These are phyloP conservation scores for Amphichorda felina DNA, from an alignment of 2,329 filamentous ascomycete genomes.

Conservation along the genomic window DNA sequence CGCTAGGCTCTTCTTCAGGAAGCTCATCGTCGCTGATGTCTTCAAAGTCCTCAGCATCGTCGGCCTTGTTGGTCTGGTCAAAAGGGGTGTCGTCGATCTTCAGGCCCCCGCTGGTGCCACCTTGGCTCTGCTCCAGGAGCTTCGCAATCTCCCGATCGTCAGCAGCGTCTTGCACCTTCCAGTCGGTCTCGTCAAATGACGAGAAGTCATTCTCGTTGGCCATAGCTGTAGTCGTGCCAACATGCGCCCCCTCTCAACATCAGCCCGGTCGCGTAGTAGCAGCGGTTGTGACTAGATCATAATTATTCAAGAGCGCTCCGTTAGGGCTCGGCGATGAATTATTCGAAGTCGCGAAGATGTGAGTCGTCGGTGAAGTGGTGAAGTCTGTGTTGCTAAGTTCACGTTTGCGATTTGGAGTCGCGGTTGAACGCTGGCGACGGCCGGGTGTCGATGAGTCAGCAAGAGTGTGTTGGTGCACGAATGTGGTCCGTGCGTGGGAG, in stretches of 20 bases:
- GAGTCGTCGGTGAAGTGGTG: neutral
- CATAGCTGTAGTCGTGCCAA: constrained; percentile 13
- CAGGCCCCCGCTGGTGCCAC: constrained; percentile 23
- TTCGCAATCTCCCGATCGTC: constrained; percentile 36
- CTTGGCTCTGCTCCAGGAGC: constrained; percentile 29
- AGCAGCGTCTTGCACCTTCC: constrained; percentile 31
- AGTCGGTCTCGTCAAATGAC: constrained; percentile 20
- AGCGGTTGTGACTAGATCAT: neutral
- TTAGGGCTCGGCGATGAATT: too few relatives aligned
- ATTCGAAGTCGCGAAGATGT: neutral
- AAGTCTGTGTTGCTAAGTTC: neutral
- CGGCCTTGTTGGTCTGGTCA: constrained; percentile 68
- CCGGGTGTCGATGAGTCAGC: constrained; percentile 4
- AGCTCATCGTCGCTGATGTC: constrained; percentile 89
- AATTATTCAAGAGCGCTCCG: too few relatives aligned
- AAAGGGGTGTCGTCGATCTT: constrained; percentile 34
- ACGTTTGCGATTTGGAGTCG: constrained; percentile 3
- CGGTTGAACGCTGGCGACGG: neutral
- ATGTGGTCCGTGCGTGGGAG: neutral
- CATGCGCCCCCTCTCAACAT: constrained; percentile 1
- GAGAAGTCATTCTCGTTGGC: constrained; percentile 18
- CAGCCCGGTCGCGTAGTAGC: constrained; percentile 1
- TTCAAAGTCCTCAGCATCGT: constrained; percentile 82
- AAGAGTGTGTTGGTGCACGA: neutral
- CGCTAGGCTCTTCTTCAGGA: constrained; percentile 55